Evolutionary conservation across 495 filamentous ascomycete genomes (phyloP).

Genomic region (Thozetella sp.): DNA sequence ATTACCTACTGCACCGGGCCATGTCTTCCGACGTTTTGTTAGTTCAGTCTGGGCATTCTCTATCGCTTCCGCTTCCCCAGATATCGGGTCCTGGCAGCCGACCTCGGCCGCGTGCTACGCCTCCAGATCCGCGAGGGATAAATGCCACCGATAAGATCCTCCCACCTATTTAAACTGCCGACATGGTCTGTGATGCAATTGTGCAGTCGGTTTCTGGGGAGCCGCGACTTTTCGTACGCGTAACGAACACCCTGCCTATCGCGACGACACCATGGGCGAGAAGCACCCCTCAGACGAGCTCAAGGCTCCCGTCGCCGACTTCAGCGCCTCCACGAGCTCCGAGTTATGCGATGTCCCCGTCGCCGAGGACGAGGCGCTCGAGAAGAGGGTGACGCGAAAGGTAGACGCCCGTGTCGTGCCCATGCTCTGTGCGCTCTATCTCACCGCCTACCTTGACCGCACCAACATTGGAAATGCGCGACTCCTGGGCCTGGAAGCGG

Average conservation of each 20-base stretch:
- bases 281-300: no score
- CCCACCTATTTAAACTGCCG: neutral
- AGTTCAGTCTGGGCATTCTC: neutral
- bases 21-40: slow-evolving; percentile 1
- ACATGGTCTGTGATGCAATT: neutral
- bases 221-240: neutral
- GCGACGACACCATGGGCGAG: neutral
- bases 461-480: neutral
- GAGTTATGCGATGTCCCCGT: neutral
- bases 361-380: neutral
- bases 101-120: neutral
- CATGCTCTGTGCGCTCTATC: neutral
- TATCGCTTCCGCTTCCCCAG: neutral
- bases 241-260: neutral
- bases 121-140: neutral
- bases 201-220: neutral
- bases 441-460: neutral
- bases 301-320: neutral
- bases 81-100: neutral
- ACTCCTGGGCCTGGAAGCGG: neutral
- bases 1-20: no score
- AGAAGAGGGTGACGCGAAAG: neutral
- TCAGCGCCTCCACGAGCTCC: neutral
- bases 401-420: neutral
- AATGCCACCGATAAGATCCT: neutral